Conservation (phyloP, 2,329 filamentous ascomycete species). For the Polytolypa hystricis region DNA sequence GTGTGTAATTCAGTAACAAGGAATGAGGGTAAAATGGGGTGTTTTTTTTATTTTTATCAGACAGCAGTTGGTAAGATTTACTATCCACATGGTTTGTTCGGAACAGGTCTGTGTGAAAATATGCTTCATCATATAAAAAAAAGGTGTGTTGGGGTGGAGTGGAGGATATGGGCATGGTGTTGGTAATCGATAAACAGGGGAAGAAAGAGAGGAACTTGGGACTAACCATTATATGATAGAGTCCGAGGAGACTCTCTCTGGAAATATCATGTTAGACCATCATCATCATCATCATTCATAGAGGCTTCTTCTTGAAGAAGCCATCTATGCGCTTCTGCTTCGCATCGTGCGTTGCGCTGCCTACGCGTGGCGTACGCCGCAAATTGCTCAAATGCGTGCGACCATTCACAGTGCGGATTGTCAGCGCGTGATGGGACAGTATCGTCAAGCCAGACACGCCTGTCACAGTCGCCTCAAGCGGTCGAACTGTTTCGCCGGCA, state of each 20-base stretch:
- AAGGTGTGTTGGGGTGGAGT: slow-evolving; percentile 10
- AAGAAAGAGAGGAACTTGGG: too few relatives aligned
- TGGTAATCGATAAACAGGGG: slow-evolving; percentile 4
- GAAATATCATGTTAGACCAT: too few relatives aligned
- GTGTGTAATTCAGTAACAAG: slow-evolving; percentile 4
- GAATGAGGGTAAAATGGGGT: too few relatives aligned
- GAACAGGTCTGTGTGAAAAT: slow-evolving; percentile 52
- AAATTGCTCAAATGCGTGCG: slow-evolving; percentile 60
- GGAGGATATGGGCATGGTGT: slow-evolving; percentile 1
- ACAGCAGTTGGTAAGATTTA: slow-evolving; percentile 35
- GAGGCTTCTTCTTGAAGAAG: slow-evolving; percentile 59
- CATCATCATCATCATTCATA: too few relatives aligned
- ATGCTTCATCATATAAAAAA: slow-evolving; percentile 42
- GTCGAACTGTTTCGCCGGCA: slow-evolving; percentile 5
- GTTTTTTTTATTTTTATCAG: too few relatives aligned
- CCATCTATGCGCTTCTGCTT: slow-evolving; percentile 64
- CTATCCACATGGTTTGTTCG: slow-evolving; percentile 50
- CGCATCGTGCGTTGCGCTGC: slow-evolving; percentile 63
- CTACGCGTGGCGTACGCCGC: slow-evolving; percentile 70
- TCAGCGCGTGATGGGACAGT: slow-evolving; percentile 28
- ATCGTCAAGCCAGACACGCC: too few relatives aligned
- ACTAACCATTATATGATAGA: too few relatives aligned
- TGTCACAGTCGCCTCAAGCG: too few relatives aligned
- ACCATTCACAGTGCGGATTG: slow-evolving; percentile 55
- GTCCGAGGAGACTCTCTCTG: too few relatives aligned